Percentiles rank a stretch among this genome's conserved stretches.
phyloP scores from a whole-genome alignment of 352 stramenopile species.

The Pythium brachiatum region DNA sequence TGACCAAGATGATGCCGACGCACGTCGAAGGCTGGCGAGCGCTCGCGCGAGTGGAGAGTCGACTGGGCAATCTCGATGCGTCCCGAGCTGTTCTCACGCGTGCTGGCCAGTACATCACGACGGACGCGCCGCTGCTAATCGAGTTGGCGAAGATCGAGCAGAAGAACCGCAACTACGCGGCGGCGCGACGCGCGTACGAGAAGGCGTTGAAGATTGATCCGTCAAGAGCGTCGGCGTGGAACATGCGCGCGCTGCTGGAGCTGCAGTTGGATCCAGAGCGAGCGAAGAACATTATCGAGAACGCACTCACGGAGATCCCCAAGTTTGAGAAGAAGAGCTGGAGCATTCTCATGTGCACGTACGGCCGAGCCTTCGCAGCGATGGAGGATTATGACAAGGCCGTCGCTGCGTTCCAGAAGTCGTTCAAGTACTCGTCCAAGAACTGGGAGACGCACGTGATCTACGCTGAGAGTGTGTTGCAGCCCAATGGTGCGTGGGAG shows the following conservation, averaged over 20 bases:
- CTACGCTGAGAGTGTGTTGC: conserved; percentile 73
- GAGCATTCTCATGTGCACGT: conserved; percentile 85
- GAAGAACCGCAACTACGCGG: conserved; percentile 52
- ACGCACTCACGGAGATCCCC: conserved; percentile 57
- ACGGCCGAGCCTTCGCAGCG: conserved; percentile 66
- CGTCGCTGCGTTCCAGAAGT: conserved; percentile 75
- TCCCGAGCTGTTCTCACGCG: conserved; percentile 62
- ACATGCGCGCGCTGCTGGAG: conserved; percentile 77
- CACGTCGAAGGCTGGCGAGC: conserved; percentile 66
- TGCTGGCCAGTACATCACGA: conserved; percentile 64
- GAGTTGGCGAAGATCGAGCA: conserved; percentile 84
- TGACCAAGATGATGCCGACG: conserved; percentile 62
- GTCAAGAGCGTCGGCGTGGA: conserved; percentile 69
- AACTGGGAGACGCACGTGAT: conserved; percentile 87
- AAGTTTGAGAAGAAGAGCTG: conserved; percentile 81
- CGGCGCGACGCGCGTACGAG: conserved; percentile 60
- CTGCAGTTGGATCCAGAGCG: conserved; percentile 59
- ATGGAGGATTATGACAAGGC: conserved; percentile 70
- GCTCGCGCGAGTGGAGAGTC: conserved; percentile 61
- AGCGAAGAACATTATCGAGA: conserved; percentile 75
- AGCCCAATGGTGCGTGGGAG: conserved; percentile 65
- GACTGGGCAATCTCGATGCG: conserved; percentile 56
- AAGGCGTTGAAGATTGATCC: conserved; percentile 73
- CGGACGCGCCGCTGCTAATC: conserved; percentile 65
- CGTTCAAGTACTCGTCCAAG: conserved; percentile 73